Evolutionary conservation across 2,329 filamentous ascomycete species (phyloP).

Genomic region (Epichloe bromicola): DNA sequence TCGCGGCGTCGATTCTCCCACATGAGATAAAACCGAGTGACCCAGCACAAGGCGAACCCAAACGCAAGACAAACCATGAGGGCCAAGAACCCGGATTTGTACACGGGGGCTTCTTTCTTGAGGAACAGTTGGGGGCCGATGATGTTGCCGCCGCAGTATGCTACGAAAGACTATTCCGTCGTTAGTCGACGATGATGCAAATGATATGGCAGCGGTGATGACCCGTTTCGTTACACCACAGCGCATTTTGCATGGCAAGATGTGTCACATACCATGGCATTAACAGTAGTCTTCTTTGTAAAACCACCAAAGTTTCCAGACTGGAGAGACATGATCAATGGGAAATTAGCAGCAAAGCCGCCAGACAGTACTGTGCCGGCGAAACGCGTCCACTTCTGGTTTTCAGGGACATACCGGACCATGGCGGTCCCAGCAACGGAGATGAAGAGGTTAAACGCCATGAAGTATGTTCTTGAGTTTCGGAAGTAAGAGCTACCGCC

Average conservation of each 20-base stretch:
- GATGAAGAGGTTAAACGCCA: conserved; percentile 11
- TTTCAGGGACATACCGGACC: conserved; percentile 10
- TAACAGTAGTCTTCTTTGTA: conserved; percentile 48
- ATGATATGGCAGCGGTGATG: too few relatives aligned
- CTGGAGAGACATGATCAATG: conserved; percentile 41
- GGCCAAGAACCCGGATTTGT: conserved; percentile 47
- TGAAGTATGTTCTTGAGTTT: conserved; percentile 15
- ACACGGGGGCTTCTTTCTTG: conserved; percentile 42
- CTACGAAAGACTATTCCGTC: conserved; percentile 33
- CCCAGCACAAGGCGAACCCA: conserved; percentile 28
- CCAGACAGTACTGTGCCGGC: conserved; percentile 36
- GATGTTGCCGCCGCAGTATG: conserved; percentile 48
- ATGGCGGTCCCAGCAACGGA: conserved; percentile 12
- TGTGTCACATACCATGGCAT: conserved; percentile 31
- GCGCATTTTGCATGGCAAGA: not conserved
- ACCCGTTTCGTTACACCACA: too few relatives aligned
- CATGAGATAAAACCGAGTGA: conserved; percentile 36
- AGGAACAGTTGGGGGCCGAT: conserved; percentile 48
- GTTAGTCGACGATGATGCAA: not conserved
- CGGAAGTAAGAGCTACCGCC: conserved; percentile 11
- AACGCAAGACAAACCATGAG: conserved; percentile 47
- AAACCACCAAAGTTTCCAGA: conserved; percentile 47
- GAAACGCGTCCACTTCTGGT: conserved; percentile 13
- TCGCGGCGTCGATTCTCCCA: conserved; percentile 42
- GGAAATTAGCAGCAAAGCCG: conserved; percentile 30